Conservation (phyloP, 345 rosid species). For the Salix koriyanagi region DNA sequence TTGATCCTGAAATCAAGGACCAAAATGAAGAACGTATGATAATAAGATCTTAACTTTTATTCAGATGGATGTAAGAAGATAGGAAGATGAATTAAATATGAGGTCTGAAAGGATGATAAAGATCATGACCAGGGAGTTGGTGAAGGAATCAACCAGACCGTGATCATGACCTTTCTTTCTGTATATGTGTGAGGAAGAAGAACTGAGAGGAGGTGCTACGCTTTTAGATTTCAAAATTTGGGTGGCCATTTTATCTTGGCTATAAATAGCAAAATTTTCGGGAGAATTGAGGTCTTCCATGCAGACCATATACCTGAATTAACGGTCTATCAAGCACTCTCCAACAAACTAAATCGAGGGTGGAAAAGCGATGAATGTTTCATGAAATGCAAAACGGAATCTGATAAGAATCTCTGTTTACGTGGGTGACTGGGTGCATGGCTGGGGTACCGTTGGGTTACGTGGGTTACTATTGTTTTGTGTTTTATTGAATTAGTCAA, state of each 20-base stretch:
- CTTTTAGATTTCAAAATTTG: conserved; percentile 28
- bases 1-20: conserved; percentile 10
- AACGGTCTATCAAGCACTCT: conserved; percentile 42
- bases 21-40: background rate
- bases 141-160: conserved; percentile 21
- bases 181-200: conserved; percentile 14
- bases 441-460: too few species aligned
- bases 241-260: conserved; percentile 27
- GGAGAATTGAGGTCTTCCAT: conserved; percentile 21
- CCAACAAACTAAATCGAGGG: conserved; percentile 1
- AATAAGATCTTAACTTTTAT: background rate
- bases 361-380: background rate
- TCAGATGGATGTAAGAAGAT: background rate
- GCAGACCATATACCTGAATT: conserved; percentile 35
- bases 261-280: conserved; percentile 17
- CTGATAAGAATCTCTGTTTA: too few species aligned
- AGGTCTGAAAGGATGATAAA: conserved; percentile 17
- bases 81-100: background rate
- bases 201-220: conserved; percentile 7
- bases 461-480: too few species aligned
- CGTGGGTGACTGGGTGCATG: too few species aligned
- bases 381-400: background rate
- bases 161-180: conserved; percentile 43
- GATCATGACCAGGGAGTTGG: conserved; percentile 50
- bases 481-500: too few species aligned